phyloP scores from a whole-genome alignment of 441 rosid genomes.

The Erodium texanum region DNA sequence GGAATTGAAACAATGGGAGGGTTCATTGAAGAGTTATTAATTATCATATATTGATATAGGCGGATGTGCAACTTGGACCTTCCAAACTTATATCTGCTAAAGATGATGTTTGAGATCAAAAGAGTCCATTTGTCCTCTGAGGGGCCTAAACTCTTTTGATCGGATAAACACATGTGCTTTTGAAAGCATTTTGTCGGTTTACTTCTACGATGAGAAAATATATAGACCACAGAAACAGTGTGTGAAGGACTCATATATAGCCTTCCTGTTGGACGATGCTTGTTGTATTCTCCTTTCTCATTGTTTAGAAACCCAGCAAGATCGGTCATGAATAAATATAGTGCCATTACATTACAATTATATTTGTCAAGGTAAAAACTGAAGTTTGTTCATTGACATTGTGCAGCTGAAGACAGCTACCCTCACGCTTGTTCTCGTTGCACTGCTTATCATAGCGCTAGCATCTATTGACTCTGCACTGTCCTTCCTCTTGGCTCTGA shows the following conservation, averaged over 20 bases:
- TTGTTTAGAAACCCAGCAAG: neutral
- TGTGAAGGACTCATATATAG: neutral
- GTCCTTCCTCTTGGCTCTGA: conserved; percentile 44
- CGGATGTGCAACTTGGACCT: neutral
- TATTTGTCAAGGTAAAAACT: neutral
- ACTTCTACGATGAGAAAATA: neutral
- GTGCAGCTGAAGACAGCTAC: conserved; percentile 79
- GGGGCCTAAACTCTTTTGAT: neutral
- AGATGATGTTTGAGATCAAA: too few species aligned
- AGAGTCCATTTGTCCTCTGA: neutral
- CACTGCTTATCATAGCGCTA: conserved; percentile 59
- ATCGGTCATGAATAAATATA: neutral
- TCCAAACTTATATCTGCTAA: too few species aligned
- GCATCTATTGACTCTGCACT: conserved; percentile 64
- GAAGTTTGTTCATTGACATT: conserved; percentile 13
- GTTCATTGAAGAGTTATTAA: too few species aligned
- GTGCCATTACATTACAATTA: neutral
- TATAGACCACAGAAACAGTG: too few species aligned
- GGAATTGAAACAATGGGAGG: neutral
- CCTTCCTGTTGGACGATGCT: neutral
- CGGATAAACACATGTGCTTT: neutral
- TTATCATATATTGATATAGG: too few species aligned
- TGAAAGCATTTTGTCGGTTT: neutral
- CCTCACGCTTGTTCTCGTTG: conserved; percentile 64
- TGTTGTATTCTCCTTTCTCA: neutral